Percentiles rank a stretch among this genome's conserved stretches.
Evolutionary conservation across 441 rosid genomes (phyloP).

Genomic region (Hura crepitans): DNA sequence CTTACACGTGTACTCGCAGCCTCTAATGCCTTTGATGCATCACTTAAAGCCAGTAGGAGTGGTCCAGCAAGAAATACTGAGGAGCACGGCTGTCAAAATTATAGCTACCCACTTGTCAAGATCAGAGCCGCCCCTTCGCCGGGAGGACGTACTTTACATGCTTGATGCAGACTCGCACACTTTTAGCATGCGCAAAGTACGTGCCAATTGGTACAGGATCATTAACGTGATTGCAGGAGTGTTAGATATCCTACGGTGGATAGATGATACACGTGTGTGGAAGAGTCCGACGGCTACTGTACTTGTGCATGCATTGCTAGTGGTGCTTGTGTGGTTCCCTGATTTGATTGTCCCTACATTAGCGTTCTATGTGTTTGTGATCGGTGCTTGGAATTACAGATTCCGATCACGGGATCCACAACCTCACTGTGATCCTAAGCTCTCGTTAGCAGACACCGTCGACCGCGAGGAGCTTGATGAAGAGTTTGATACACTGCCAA

Average conservation of each 20-base stretch:
- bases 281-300: constrained; percentile 69
- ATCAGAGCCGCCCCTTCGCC: constrained; percentile 79
- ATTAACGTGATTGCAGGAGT: constrained; percentile 75
- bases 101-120: constrained; percentile 60
- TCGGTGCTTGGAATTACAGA: constrained; percentile 80
- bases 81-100: constrained; percentile 65
- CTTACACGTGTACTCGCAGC: constrained; percentile 55
- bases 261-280: constrained; percentile 71
- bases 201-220: constrained; percentile 82
- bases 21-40: constrained; percentile 80
- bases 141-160: constrained; percentile 73
- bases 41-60: constrained; percentile 75
- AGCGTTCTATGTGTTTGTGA: constrained; percentile 61
- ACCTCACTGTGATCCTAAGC: constrained; percentile 61
- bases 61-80: constrained; percentile 75
- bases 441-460: constrained; percentile 67
- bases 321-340: constrained; percentile 86
- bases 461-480: constrained; percentile 84
- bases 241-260: constrained; percentile 75
- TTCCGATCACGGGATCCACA: constrained; percentile 63
- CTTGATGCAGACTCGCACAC: constrained; percentile 76
- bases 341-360: constrained; percentile 73
- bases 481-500: constrained; percentile 76
- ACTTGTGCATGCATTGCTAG: constrained; percentile 58
- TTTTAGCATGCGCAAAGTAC: constrained; percentile 88